Conservation (phyloP, 208 protist species). For the Crithidia brevicula region DNA sequence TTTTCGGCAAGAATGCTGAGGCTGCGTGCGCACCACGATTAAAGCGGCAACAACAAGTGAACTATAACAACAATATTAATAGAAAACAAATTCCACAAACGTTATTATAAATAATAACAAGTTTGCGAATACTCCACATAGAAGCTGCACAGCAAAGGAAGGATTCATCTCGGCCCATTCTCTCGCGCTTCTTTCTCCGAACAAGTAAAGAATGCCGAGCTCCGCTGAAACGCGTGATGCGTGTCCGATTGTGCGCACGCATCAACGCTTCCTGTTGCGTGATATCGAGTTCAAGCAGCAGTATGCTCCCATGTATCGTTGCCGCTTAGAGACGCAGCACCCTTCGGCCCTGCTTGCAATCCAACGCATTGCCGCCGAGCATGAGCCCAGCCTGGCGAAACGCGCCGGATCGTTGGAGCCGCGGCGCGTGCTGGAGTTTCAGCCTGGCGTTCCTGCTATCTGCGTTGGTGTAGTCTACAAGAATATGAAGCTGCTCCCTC, state of each 20-base stretch:
- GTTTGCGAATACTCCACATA: neutral
- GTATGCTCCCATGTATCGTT: constrained; percentile 87
- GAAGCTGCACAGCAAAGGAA: constrained; percentile 2
- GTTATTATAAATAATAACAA: too few species aligned
- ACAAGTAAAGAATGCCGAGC: constrained; percentile 5
- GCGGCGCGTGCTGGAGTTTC: constrained; percentile 71
- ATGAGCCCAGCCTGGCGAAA: neutral
- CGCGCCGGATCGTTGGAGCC: neutral
- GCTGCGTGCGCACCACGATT: too few species aligned
- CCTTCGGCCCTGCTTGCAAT: constrained; percentile 39
- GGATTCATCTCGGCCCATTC: too few species aligned
- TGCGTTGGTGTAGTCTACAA: constrained; percentile 90
- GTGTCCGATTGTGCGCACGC: constrained; percentile 70
- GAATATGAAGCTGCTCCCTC: constrained; percentile 86
- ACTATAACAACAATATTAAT: too few species aligned
- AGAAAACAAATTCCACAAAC: too few species aligned
- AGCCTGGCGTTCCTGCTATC: constrained; percentile 51
- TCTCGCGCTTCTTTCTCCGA: neutral
- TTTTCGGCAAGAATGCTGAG: too few species aligned
- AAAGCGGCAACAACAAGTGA: too few species aligned
- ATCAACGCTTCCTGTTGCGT: constrained; percentile 83
- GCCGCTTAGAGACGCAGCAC: constrained; percentile 63
- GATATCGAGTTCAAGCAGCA: constrained; percentile 80
- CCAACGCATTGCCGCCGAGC: constrained; percentile 23
- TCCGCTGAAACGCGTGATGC: constrained; percentile 41